phyloP scores from a whole-genome alignment of 208 protist species.

The Phytomonas sp. region DNA sequence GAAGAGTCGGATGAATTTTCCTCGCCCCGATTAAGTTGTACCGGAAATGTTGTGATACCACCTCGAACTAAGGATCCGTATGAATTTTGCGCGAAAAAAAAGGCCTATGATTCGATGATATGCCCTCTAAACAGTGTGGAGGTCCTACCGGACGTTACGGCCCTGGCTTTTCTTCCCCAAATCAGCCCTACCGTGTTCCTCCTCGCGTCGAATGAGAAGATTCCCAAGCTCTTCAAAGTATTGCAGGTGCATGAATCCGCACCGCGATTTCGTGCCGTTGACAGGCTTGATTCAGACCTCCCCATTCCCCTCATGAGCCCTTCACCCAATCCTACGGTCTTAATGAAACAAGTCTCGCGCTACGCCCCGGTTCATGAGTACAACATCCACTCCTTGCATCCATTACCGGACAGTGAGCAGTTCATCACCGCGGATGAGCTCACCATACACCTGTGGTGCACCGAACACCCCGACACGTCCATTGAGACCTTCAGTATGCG shows the following conservation, averaged over 20 bases:
- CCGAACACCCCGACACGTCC: conserved; percentile 77
- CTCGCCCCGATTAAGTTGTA: background rate
- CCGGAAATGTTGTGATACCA: conserved; percentile 2
- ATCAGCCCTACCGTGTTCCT: conserved; percentile 48
- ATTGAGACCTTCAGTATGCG: conserved; percentile 73
- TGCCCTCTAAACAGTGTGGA: conserved; percentile 82
- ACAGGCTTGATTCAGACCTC: conserved; percentile 45
- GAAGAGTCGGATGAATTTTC: conserved; percentile 3
- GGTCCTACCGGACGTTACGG: conserved; percentile 63
- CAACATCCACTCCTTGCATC: conserved; percentile 77
- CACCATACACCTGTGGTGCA: conserved; percentile 80
- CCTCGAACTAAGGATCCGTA: conserved; percentile 34
- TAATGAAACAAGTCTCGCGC: conserved; percentile 59
- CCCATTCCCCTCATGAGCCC: conserved; percentile 38
- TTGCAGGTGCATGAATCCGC: conserved; percentile 53
- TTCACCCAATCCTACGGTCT: conserved; percentile 28
- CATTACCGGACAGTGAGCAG: conserved; percentile 56
- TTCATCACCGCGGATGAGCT: conserved; percentile 83
- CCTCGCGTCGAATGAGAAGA: conserved; percentile 78
- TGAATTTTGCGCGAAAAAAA: conserved; percentile 49
- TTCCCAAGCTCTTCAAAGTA: conserved; percentile 82
- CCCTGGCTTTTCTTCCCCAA: conserved; percentile 70
- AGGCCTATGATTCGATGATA: conserved; percentile 78
- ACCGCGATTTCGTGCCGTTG: conserved; percentile 50
- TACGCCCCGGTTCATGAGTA: conserved; percentile 84